Evolutionary conservation across 495 filamentous ascomycete species (phyloP), one percentile per base, ranked within the genome.

Genomic region (Penicillium crystallinum): DNA sequence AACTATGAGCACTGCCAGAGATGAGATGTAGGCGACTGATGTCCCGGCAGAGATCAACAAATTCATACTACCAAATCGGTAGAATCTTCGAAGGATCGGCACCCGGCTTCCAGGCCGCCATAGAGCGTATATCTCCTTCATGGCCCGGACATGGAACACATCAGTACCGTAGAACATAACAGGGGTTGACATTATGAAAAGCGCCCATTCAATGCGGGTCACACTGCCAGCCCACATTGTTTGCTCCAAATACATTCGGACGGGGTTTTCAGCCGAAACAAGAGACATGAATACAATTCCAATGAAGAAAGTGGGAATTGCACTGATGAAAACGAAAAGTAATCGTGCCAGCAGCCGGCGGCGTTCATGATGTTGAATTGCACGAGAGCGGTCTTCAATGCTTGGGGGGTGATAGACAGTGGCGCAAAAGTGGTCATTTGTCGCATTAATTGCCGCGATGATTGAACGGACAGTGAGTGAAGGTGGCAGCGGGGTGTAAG

Each of bases 41-140:
- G 93, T 96, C 8, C 93, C 92, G 12, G 92, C 74, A 9, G 88
- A 95, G 59, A 97, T 88, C 51, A 97, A 77, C 65, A 93, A 83
- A 60, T 96, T 95, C 92, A 97, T 97, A 69, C 91, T 96, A 12
- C 92, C 92, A 58, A 97, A 97, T 12, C 89, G 83, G 57, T 91
- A 92, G 57, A 97, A 91, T 15, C 93, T 75, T 50, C 84, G 80
- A 18, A 88, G 59, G 9, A 95, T 62, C 0, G 91, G 91, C 2
- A 86, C 83, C 8, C 76, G 80, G 65, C 90, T 97, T 38, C 83
- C 80, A n/a, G 69, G 82, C 27, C 89, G 77, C 92, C 92, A 97
- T 21, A 96, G 67, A 0, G 84, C 79, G 50, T 75, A 73, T 17
- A 97, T 75, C 59, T 97, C 92, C 63, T 90, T 91, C 18, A 89